Base-by-base conservation (phyloP, 352 stramenopile genomes). In the Phytophthora vignae region DNA sequence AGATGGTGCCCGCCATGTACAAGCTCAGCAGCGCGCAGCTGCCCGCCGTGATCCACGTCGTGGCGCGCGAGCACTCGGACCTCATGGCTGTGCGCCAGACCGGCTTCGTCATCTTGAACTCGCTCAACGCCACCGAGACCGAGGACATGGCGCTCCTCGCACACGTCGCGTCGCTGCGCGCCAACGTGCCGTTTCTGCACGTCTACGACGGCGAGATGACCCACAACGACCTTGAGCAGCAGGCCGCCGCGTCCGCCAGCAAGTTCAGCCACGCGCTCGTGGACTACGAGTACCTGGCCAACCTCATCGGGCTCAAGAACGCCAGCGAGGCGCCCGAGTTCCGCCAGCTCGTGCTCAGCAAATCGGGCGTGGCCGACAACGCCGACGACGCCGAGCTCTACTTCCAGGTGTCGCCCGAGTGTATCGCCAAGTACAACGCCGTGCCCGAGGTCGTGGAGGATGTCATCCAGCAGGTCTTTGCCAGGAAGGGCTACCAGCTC, bases 1-100 rank as follows among this genome's bases (percentile, higher is more conserved):
- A 97, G 31, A 98, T 97, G 82, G 94, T 98, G 64, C 94, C 94
- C n/a, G 97, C 93, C 70, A 90, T 98, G 79, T 98, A 98, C 84
- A 98, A 98, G 74, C 96, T 98, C 73, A 94, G 92, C 70, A 88
- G 86, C 46, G 89, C 96, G 67, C 82, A 85, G 49, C 73, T 95
- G 52, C 90, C 89, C 7, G 84, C 90, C 2, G 93, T 98, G 29
- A 83, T 98, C 46, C 94, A 98, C 79, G 94, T 98, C 19, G 91
- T 95, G 21, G 93, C 93, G 21, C 83, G 88, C 60, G 94, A 98
- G 60, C 93, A 98, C 78, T 92, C 87, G 44, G 94, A 98, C 76
- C 85, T 97, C 29, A 98, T 98, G 93, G 90, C 96, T 40, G 90
- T 96, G 57, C 81, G 92, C 55, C 90, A 95, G 61, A 98, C 91